Conservation (phyloP, 345 rosid species). For the Arabis hirsuta region DNA sequence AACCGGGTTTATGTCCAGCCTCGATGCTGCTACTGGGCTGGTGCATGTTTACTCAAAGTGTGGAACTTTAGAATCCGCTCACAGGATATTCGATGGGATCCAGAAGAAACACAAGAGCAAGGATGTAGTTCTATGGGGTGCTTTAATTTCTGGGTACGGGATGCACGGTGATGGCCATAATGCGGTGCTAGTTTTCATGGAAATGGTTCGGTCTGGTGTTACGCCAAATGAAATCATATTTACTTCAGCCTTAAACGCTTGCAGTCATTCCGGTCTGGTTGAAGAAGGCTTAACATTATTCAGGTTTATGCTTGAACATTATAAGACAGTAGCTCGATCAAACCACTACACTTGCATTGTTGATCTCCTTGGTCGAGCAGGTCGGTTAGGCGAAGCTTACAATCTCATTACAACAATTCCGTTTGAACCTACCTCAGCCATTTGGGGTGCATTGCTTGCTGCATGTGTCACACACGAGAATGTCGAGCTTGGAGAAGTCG, state of each 20-base stretch:
- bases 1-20: slow-evolving; percentile 57
- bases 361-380: slow-evolving; percentile 61
- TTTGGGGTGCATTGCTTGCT: slow-evolving; percentile 71
- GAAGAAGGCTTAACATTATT: slow-evolving; percentile 63
- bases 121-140: slow-evolving; percentile 66
- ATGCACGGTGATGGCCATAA: slow-evolving; percentile 64
- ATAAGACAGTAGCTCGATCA: slow-evolving; percentile 38
- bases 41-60: slow-evolving; percentile 67
- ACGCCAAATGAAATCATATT: slow-evolving; percentile 62
- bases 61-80: slow-evolving; percentile 60
- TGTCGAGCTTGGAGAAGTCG: slow-evolving; percentile 62
- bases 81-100: slow-evolving; percentile 54
- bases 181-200: slow-evolving; percentile 59
- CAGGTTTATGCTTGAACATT: slow-evolving; percentile 51
- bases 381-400: slow-evolving; percentile 61
- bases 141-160: slow-evolving; percentile 61
- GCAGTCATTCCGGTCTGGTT: slow-evolving; percentile 66
- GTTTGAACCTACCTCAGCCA: slow-evolving; percentile 48
- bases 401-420: slow-evolving; percentile 55
- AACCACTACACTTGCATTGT: slow-evolving; percentile 59
- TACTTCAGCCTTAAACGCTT: slow-evolving; percentile 63
- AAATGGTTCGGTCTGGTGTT: slow-evolving; percentile 64
- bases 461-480: slow-evolving; percentile 63
- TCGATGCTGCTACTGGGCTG: slow-evolving; percentile 58
- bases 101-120: slow-evolving; percentile 44